Base-by-base conservation (phyloP, 176 grass and related monocot species). In the Paspalum vaginatum region DNA sequence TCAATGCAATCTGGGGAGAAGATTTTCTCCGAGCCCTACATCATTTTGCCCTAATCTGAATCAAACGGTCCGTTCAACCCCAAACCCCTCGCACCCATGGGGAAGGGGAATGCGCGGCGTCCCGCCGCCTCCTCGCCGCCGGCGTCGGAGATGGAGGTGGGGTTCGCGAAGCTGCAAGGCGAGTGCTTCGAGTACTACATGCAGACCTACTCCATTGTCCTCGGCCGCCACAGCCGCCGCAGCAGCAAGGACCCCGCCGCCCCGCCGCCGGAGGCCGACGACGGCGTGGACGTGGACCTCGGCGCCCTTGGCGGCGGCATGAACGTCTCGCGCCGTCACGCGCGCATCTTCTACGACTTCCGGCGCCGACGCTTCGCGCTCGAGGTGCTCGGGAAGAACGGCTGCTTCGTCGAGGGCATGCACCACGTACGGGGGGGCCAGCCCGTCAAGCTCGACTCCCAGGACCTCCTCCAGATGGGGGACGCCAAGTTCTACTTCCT, bases 131-230 rank as follows among this genome's bases (percentile, higher is more conserved):
- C 39, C 18, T 2, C 61, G 57, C 16, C 66, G 65, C 12, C 73
- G 80, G 58, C 69, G 50, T 74, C 80, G 61, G 84, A 97, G 56
- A 56, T 72, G 38, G 91, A 94, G 79, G 86, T 97, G 49, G 94
- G 91, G 14, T 94, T 97, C 55, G 94, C 94, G 38, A 97, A 97
- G 87, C 94, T 97, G 11, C 89, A 97, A 65, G 94, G 94, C 4
- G 87, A 94, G 66, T 85, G 83, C 60, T 97, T 97, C 81, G 91
- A 94, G 81, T 91, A 91, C 87, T 97, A 90, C 94, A 97, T 97
- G 91, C 94, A 97, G 80, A 94, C 94, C 47, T 97, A 97, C 83
- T 97, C 94, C 67, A 94, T 94, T 81, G 48, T 86, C 50, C 91
- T 97, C 18, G 94, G 94, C 49, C 89, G 91, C 82, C 79, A 83